Percentiles rank a stretch among this genome's conserved stretches.
Evolutionary conservation across 2,329 filamentous ascomycete species (phyloP).

Genomic region (Ophiosphaerella korrae): DNA sequence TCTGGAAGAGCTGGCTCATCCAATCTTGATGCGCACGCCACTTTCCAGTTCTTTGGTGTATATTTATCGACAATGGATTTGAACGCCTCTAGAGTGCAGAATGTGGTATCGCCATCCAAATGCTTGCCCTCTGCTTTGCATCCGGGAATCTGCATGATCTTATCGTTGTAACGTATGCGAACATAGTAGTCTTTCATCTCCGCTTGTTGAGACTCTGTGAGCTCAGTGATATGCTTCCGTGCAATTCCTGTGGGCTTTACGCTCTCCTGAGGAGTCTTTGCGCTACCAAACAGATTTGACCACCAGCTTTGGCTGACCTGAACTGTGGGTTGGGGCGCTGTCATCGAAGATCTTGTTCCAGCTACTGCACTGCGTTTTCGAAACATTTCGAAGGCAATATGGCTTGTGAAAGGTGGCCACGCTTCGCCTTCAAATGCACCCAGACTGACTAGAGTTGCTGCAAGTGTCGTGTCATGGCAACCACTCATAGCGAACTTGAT

Average conservation of each 20-base stretch:
- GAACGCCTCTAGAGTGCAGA: conserved; percentile 93
- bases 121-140: conserved; percentile 80
- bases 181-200: conserved; percentile 81
- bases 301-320: conserved; percentile 41
- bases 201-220: conserved; percentile 63
- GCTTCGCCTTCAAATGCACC: conserved; percentile 74
- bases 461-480: conserved; percentile 93
- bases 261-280: conserved; percentile 12
- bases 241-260: conserved; percentile 56
- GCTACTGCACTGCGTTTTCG: conserved; percentile 51
- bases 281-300: conserved; percentile 42
- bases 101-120: conserved; percentile 80
- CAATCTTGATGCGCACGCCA: conserved; percentile 64
- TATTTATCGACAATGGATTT: conserved; percentile 91
- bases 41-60: conserved; percentile 79
- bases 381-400: conserved; percentile 91
- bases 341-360: conserved; percentile 4
- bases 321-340: conserved; percentile 6
- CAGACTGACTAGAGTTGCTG: conserved; percentile 74
- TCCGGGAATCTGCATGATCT: conserved; percentile 78
- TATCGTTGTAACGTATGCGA: conserved; percentile 88
- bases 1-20: conserved; percentile 59
- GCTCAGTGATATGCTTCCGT: conserved; percentile 62
- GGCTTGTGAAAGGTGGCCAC: conserved; percentile 94
- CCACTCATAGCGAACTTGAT: conserved; percentile 81